Conservation (phyloP, 768 basidiomycete species). For the Macrocybe gigantea region DNA sequence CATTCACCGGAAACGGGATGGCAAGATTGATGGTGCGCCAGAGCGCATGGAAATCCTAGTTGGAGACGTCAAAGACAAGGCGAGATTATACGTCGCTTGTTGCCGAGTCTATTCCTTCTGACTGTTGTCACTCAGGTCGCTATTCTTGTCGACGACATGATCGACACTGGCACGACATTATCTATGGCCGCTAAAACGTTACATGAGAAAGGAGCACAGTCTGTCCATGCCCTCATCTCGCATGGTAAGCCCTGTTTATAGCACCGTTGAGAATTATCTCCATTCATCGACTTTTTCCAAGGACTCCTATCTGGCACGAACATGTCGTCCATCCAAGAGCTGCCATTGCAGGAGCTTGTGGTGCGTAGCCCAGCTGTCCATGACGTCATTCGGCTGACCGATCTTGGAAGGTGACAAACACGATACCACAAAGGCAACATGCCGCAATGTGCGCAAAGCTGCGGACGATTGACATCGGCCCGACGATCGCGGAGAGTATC, state of each 20-base stretch:
- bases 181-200: conserved; percentile 81
- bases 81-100: conserved; percentile 15
- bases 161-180: conserved; percentile 91
- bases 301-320: conserved; percentile 78
- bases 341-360: conserved; percentile 83
- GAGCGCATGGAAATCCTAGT: conserved; percentile 92
- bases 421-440: conserved; percentile 80
- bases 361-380: conserved; percentile 35
- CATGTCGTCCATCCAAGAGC: conserved; percentile 56
- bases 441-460: conserved; percentile 64
- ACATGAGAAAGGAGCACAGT: conserved; percentile 82
- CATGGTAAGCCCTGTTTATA: conserved; percentile 59
- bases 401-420: conserved; percentile 73
- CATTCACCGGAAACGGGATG: conserved; percentile 86
- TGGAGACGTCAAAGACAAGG: conserved; percentile 91
- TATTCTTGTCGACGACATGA: conserved; percentile 98
- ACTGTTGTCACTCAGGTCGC: conserved; percentile 51
- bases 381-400: neutral
- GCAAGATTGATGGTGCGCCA: conserved; percentile 55
- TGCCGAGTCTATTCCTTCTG: conserved; percentile 1
- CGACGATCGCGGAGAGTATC: conserved; percentile 93
- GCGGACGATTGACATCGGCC: conserved; percentile 84
- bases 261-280: conserved; percentile 7
- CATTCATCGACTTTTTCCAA: conserved; percentile 19
- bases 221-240: conserved; percentile 83